These are phyloP conservation scores for Populus hybrid DNA, from an alignment of 441 rosid species.

Conservation along the genomic window DNA sequence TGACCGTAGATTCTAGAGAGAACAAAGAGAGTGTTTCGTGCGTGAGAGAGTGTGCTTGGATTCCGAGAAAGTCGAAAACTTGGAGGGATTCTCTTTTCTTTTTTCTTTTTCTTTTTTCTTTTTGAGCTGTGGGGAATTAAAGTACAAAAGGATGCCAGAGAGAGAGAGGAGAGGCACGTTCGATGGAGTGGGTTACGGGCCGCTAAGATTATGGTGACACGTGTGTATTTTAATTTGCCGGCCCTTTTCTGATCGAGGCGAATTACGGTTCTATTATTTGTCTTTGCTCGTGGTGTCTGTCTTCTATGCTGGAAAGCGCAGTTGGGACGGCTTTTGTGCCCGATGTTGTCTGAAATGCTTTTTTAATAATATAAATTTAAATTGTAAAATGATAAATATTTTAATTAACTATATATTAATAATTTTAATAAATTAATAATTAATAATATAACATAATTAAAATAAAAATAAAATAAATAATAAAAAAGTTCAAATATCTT, in stretches of 20 bases:
- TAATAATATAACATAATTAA: no score
- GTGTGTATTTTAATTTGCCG: neutral
- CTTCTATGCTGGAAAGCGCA: no score
- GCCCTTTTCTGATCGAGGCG: neutral
- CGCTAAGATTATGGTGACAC: neutral
- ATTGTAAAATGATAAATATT: no score
- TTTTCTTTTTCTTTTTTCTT: neutral
- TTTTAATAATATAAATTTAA: no score
- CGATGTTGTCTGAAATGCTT: no score
- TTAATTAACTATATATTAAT: no score
- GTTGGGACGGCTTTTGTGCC: no score
- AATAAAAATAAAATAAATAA: no score
- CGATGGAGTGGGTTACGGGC: neutral
- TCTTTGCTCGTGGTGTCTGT: no score
- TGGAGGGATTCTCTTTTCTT: neutral
- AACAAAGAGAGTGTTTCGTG: neutral
- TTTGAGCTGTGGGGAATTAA: neutral
- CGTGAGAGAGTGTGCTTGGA: constrained; percentile 12
- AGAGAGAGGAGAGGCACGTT: neutral
- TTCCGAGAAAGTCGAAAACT: neutral
- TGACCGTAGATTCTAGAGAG: constrained; percentile 7
- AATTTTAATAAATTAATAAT: no score
- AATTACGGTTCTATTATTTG: neutral
- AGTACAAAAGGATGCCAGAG: neutral
- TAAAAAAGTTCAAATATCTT: no score